Conservation (phyloP, 495 filamentous ascomycete genomes). For the Pseudotulostoma volvatum region DNA sequence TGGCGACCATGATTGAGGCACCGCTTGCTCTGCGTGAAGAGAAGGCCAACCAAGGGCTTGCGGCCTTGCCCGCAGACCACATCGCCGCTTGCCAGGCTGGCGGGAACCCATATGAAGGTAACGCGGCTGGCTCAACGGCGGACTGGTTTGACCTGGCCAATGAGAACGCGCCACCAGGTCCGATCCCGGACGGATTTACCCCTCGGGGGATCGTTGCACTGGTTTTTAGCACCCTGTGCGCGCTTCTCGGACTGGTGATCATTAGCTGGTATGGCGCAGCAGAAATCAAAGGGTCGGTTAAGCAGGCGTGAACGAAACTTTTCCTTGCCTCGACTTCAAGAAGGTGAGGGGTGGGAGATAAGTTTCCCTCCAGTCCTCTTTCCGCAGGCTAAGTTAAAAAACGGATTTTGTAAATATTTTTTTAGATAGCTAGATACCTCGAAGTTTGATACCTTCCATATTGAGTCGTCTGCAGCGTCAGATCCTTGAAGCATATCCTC, state of each 20-base stretch:
- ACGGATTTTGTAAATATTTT: too few species aligned
- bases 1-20: slow-evolving; percentile 32
- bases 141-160: slow-evolving; percentile 48
- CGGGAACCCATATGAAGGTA: slow-evolving; percentile 37
- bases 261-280: slow-evolving; percentile 50
- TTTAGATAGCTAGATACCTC: too few species aligned
- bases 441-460: too few species aligned
- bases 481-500: neutral
- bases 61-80: slow-evolving; percentile 45
- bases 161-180: slow-evolving; percentile 36
- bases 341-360: too few species aligned
- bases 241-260: slow-evolving; percentile 47
- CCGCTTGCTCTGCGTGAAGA: slow-evolving; percentile 10
- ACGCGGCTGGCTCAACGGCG: slow-evolving; percentile 51
- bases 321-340: too few species aligned
- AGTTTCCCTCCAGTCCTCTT: too few species aligned
- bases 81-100: slow-evolving; percentile 36
- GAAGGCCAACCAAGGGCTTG: slow-evolving; percentile 9
- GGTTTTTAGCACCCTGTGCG: slow-evolving; percentile 48
- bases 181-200: slow-evolving; percentile 55
- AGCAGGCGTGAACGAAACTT: too few species aligned
- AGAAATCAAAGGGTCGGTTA: too few species aligned
- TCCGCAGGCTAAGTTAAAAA: too few species aligned
- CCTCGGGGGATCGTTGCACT: slow-evolving; percentile 54
- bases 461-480: neutral